Base-by-base conservation (phyloP, 192 early-diverging fungal species). In the Obelidium mucronatum region DNA sequence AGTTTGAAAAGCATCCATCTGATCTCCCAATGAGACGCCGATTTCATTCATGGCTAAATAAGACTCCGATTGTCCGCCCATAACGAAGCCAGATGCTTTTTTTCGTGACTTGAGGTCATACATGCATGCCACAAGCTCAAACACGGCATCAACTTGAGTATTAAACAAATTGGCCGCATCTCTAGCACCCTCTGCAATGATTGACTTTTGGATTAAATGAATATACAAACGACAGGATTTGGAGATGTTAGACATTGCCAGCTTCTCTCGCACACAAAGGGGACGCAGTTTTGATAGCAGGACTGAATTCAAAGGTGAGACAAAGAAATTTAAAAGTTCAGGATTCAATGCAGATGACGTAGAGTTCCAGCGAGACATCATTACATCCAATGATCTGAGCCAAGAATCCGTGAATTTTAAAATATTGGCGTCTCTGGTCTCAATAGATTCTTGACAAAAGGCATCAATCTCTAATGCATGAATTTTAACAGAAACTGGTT, bases 361-460 rank as follows among this genome's bases (percentile, higher is more conserved):
- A 2, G n/a, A n/a, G 13, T 61, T 44, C 40, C 69, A 26, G 15
- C 78, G 34, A 76, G 78, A 52, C 22, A 39, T 56, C 52, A 81
- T 71, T 68, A 78, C 79, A 53, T 60, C 48, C 3, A 76, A 56
- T 17, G 3, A 24, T 19, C 19, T 40, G n/a, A 81, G 35, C 82
- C 79, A 81, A 11, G 73, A 53, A 17, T 65, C 48, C 17, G 77
- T 54, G 34, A 73, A 65, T 39, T 80, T 72, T 4, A 53, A 39
- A 1, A 37, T 26, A 30, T 60, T 42, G 44, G 37, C 48, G 22
- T 6, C 26, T 3, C 17, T 22, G 4, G 30, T 40, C 39, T 79
- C 62, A 26, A 31, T 34, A 26, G 44, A 15, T 26, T 81, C 80
- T 39, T 70, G 62, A 26, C 40, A 36, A 28, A 75, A 61, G 44